Evolutionary conservation across 306 rosid genomes (phyloP).

Genomic region (Mimosa pudica): DNA sequence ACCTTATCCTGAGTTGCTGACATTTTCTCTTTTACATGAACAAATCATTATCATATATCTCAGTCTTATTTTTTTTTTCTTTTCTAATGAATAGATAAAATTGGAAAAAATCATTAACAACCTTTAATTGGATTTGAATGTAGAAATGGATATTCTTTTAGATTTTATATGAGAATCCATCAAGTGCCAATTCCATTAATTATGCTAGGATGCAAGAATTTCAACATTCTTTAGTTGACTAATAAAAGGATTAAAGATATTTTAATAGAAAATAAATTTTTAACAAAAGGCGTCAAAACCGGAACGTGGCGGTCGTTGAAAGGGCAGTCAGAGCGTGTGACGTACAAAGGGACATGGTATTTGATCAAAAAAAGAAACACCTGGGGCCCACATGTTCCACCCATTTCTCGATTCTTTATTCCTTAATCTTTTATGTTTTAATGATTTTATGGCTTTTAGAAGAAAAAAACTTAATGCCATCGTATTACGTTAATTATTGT

Average conservation of each 20-base stretch:
- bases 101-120: no score
- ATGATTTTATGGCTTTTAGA: background rate
- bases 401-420: background rate
- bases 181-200: background rate
- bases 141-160: no score
- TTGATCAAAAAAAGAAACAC: no score
- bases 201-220: background rate
- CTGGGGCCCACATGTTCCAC: constrained; percentile 32
- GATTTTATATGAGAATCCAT: background rate
- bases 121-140: no score
- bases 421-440: no score
- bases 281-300: background rate
- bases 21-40: no score
- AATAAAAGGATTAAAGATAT: background rate
- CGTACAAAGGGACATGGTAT: constrained; percentile 51
- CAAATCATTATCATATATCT: no score
- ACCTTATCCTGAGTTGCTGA: no score
- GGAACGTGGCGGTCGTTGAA: constrained; percentile 20
- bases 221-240: background rate
- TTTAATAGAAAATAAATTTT: background rate
- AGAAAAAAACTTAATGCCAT: background rate
- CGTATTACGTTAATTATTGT: no score
- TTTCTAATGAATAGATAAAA: no score
- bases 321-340: background rate
- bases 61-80: no score